Percentiles rank a stretch among this genome's conserved stretches.
phyloP scores from a whole-genome alignment of 2,329 filamentous ascomycete species.

The Alternaria metachromatica region DNA sequence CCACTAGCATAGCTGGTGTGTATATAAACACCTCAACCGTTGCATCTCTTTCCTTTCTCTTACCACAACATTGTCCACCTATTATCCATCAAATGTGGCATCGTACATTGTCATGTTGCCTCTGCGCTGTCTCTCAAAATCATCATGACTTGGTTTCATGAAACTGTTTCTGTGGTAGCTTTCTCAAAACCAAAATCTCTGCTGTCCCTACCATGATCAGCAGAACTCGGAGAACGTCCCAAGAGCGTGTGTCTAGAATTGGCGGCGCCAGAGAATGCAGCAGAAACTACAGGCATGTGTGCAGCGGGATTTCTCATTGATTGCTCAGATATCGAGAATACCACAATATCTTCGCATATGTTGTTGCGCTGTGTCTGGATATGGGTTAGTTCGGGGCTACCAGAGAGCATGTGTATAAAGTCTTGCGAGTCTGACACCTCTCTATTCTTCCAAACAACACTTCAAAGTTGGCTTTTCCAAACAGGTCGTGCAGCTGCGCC shows the following conservation, averaged over 20 bases:
- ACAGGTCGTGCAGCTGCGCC: too few relatives aligned
- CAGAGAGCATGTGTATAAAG: background rate
- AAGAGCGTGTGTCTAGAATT: background rate
- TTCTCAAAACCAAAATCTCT: background rate
- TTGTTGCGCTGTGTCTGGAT: background rate
- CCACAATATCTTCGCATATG: background rate
- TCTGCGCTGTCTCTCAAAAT: background rate
- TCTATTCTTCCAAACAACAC: background rate
- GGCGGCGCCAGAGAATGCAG: background rate
- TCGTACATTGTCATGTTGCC: background rate
- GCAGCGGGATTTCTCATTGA: background rate
- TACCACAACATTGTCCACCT: background rate
- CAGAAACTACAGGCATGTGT: background rate
- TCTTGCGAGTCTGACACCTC: background rate
- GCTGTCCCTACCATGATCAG: background rate
- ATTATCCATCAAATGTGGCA: too few relatives aligned
- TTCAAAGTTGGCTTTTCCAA: background rate
- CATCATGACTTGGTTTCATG: background rate
- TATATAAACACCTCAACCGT: background rate
- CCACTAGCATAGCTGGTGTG: background rate
- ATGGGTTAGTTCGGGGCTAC: background rate
- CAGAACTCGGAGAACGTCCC: background rate
- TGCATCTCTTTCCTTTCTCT: background rate
- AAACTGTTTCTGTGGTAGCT: background rate
- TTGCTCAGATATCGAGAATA: background rate